Conservation (phyloP, 2,329 filamentous ascomycete genomes). For the Coniochaeta hoffmannii region DNA sequence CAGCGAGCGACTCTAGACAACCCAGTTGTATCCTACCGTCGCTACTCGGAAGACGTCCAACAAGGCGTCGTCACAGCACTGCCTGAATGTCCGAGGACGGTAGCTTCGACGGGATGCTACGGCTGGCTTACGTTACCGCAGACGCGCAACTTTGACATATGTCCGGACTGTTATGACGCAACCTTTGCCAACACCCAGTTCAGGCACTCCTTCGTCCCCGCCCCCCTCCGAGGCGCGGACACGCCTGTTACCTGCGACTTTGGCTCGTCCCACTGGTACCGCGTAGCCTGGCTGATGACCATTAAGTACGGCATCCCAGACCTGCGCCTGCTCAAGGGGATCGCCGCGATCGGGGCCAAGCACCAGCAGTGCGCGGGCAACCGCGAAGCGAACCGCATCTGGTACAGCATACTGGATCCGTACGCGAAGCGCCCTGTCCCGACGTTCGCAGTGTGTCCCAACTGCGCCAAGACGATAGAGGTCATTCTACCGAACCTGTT, state of each 20-base stretch:
- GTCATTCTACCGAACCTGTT: conserved; percentile 65
- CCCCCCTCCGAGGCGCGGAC: conserved; percentile 48
- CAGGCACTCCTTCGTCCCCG: conserved; percentile 56
- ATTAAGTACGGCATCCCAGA: conserved; percentile 61
- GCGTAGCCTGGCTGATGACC: conserved; percentile 76
- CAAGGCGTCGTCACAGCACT: conserved; percentile 39
- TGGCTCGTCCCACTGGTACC: conserved; percentile 69
- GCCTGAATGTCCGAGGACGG: conserved; percentile 62
- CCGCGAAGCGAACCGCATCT: conserved; percentile 50
- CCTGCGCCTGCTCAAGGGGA: conserved; percentile 59
- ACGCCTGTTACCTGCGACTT: conserved; percentile 68
- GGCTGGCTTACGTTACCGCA: conserved; percentile 78
- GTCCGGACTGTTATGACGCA: conserved; percentile 67
- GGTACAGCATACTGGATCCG: conserved; percentile 70
- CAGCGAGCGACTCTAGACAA: conserved; percentile 27
- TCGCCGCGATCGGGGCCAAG: conserved; percentile 55
- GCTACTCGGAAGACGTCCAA: conserved; percentile 46
- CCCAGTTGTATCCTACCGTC: conserved; percentile 39
- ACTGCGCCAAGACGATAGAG: conserved; percentile 66
- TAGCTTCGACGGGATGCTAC: conserved; percentile 53
- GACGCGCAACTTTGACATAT: conserved; percentile 69
- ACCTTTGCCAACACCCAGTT: conserved; percentile 65
- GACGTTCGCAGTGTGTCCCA: conserved; percentile 68
- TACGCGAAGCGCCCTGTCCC: conserved; percentile 55
- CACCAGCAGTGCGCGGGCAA: conserved; percentile 52